Conservation (phyloP, 2,329 filamentous ascomycete genomes). For the Penicillium sp. region DNA sequence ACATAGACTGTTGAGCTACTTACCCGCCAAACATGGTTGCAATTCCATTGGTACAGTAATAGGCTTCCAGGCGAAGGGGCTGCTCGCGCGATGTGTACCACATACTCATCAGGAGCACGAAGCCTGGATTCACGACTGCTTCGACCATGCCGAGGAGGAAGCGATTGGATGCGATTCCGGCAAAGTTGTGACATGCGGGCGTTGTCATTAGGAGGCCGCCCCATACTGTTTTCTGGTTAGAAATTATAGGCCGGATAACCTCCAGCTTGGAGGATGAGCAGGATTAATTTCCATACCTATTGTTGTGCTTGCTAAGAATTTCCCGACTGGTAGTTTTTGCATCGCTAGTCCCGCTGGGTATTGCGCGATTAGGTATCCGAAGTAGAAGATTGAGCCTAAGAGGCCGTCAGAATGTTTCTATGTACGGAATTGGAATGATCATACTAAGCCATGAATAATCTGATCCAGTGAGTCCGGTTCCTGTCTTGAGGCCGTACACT, state of each 20-base stretch:
- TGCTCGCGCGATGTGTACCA: slow-evolving; percentile 54
- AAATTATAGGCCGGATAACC: not conserved
- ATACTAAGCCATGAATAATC: slow-evolving; percentile 31
- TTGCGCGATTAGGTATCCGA: slow-evolving; percentile 51
- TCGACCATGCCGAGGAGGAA: slow-evolving; percentile 52
- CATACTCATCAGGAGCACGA: slow-evolving; percentile 54
- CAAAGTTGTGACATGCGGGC: slow-evolving; percentile 46
- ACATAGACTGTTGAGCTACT: not conserved
- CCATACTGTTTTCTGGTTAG: slow-evolving; percentile 35
- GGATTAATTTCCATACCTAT: slow-evolving; percentile 21
- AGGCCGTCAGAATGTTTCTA: not conserved
- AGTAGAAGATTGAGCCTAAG: slow-evolving; percentile 51
- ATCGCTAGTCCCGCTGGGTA: slow-evolving; percentile 47
- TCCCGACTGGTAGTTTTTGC: slow-evolving; percentile 49
- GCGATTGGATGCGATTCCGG: slow-evolving; percentile 45
- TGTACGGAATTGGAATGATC: not conserved
- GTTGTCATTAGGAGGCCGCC: slow-evolving; percentile 48
- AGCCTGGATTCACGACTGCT: slow-evolving; percentile 51
- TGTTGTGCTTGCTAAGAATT: slow-evolving; percentile 45
- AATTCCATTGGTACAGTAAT: slow-evolving; percentile 61
- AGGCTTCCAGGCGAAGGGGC: slow-evolving; percentile 55
- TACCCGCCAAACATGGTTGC: slow-evolving; percentile 62
- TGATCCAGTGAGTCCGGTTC: slow-evolving; percentile 25
- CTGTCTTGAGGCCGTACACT: slow-evolving; percentile 32
- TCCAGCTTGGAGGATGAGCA: no score